Evolutionary conservation across 2,329 filamentous ascomycete genomes (phyloP).

Genomic region (Beauveria scarabaeidicola): DNA sequence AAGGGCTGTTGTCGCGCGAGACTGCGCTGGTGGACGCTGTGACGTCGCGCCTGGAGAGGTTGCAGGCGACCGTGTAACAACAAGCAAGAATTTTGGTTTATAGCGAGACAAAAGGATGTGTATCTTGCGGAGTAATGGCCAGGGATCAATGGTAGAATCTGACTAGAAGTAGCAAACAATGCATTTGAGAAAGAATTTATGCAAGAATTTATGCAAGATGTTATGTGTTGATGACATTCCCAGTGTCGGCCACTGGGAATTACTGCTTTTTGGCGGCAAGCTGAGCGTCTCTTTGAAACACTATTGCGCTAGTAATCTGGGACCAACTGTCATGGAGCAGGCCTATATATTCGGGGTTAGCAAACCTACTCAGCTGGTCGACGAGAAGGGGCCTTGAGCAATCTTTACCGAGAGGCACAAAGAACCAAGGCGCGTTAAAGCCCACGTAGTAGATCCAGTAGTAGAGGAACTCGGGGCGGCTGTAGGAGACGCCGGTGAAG

Average conservation of each 20-base stretch:
- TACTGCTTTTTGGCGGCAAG: conserved; percentile 16
- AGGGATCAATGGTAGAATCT: background rate
- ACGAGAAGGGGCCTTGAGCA: background rate
- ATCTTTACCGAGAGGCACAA: conserved; percentile 46
- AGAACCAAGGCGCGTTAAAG: conserved; percentile 52
- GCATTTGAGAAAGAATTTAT: background rate
- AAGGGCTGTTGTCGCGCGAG: conserved; percentile 55
- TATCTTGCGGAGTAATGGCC: conserved; percentile 5
- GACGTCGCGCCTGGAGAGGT: conserved; percentile 50
- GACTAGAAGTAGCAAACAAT: conserved; percentile 1
- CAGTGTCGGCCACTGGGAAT: background rate
- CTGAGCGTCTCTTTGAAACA: conserved; percentile 9
- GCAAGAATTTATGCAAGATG: background rate
- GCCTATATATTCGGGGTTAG: conserved; percentile 14
- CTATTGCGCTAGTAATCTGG: conserved; percentile 21
- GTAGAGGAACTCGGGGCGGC: conserved; percentile 51
- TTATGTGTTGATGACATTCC: background rate
- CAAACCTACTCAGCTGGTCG: background rate
- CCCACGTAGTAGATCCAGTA: conserved; percentile 57
- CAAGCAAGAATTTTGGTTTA: conserved; percentile 5
- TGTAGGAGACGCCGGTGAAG: conserved; percentile 39
- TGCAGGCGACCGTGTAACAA: conserved; percentile 32
- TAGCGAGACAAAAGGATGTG: conserved; percentile 1
- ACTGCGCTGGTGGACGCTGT: conserved; percentile 60
- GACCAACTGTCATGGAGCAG: conserved; percentile 25